Base-by-base conservation (phyloP, 2,329 filamentous ascomycete species). In the Diplodia seriata region DNA sequence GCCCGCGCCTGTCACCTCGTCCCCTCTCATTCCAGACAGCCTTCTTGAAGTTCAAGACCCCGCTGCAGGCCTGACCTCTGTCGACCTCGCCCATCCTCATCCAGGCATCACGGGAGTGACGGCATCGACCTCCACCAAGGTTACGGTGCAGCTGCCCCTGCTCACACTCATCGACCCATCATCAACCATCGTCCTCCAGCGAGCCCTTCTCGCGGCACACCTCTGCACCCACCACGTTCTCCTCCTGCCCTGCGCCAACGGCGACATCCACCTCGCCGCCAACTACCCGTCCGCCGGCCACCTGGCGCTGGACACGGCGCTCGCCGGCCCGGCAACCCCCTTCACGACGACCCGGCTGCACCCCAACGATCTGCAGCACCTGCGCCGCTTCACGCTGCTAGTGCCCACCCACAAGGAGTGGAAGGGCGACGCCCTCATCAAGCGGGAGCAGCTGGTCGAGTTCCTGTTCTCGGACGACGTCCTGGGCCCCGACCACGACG, bases 61-160 rank as follows among this genome's bases (percentile, higher is more conserved):
- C 29, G 7, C 53, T 31, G 18, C 36, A 11, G 55, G n/a, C 56
- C 14, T 53, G 12, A 59, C 57, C 26, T 20, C 8, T 6, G 3
- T 9, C 57, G 33, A 43, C 26, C 5, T 26, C 29, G 11, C 18
- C 57, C 14, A 47, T 23, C 36, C 20, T 20, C 20, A 23, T 38
- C 40, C 36, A 11, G 15, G 11, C 55, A 23, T 15, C 20, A 15
- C 20, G 3, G 14, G 15, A 20, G 11, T 65, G 20, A 49, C 20
- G 47, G n/a, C 14, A 31, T 31, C n/a, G 62, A 59, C 50, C 47
- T 70, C 26, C 20, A 74, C 74, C 71, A 73, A 71, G 51, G 70
- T 65, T 3, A 66, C 47, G 9, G 31, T 70, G 12, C 23, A 43
- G 15, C 8, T 70, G 2, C 40, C 69, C 6, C 38, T 59, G 4